Evolutionary conservation across 768 basidiomycete species (phyloP).

Genomic region (Pulveroboletus ravenelii): DNA sequence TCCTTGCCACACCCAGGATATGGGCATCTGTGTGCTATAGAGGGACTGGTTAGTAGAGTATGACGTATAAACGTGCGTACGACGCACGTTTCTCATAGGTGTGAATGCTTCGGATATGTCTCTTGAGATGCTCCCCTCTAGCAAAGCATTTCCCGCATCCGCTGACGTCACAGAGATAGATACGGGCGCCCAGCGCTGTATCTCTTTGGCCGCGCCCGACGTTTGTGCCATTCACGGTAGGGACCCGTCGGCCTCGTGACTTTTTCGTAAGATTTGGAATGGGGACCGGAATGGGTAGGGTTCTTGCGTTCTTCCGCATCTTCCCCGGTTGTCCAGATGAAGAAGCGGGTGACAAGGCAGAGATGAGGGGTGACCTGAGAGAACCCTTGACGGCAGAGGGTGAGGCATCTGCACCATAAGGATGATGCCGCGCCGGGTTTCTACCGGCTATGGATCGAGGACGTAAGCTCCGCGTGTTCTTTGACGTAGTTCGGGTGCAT

Average conservation of each 20-base stretch:
- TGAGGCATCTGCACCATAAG: conserved; percentile 26
- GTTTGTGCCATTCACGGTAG: conserved; percentile 40
- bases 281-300: conserved; percentile 53
- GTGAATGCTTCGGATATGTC: conserved; percentile 85
- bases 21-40: conserved; percentile 73
- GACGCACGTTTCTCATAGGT: conserved; percentile 87
- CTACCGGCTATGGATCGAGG: conserved; percentile 31
- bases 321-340: conserved; percentile 23
- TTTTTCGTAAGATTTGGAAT: conserved; percentile 69
- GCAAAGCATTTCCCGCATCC: conserved; percentile 88
- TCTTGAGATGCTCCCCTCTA: conserved; percentile 84
- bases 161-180: conserved; percentile 72
- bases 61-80: conserved; percentile 2
- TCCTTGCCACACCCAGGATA: conserved; percentile 77
- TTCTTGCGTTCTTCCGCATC: conserved; percentile 35
- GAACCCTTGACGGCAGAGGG: conserved; percentile 29
- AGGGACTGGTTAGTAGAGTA: conserved; percentile 6
- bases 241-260: conserved; percentile 62
- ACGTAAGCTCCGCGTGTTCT: conserved; percentile 36
- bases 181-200: conserved; percentile 39
- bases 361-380: conserved; percentile 29
- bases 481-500: conserved; percentile 32
- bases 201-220: conserved; percentile 30
- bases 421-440: conserved; percentile 32
- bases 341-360: conserved; percentile 26